Conservation (phyloP, 148 eudicot species). For the Arctostaphylos glauca region DNA sequence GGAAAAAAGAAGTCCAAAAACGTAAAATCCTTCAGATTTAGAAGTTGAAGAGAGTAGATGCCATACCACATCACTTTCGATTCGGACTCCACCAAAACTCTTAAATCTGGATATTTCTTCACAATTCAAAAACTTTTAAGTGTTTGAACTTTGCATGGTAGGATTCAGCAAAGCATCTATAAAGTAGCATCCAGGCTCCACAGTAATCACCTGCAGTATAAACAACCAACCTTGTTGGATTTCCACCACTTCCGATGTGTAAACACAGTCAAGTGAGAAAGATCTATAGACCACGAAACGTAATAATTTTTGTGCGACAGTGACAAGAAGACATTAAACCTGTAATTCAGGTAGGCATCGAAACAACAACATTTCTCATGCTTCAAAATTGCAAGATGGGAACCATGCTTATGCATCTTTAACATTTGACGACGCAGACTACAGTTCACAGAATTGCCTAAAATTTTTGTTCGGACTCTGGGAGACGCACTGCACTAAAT, state of each 20-base stretch:
- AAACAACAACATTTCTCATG: background rate
- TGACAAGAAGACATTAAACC: background rate
- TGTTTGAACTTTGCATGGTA: slow-evolving; percentile 63
- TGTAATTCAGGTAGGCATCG: background rate
- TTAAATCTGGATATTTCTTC: slow-evolving; percentile 58
- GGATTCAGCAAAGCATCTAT: slow-evolving; percentile 76
- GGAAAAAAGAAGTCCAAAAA: background rate
- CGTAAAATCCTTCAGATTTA: background rate
- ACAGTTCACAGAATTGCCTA: background rate
- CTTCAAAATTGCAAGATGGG: background rate
- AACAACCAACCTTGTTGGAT: background rate
- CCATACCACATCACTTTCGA: slow-evolving; percentile 91
- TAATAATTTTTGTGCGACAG: background rate
- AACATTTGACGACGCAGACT: background rate
- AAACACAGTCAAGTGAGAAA: background rate
- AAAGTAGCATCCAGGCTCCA: slow-evolving; percentile 99
- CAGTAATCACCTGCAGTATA: slow-evolving; percentile 77
- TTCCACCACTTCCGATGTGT: background rate
- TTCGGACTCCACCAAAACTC: slow-evolving; percentile 95
- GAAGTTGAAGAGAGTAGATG: background rate
- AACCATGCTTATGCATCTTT: background rate
- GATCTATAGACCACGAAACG: background rate
- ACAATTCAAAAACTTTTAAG: slow-evolving; percentile 66
- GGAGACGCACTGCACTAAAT: too few relatives aligned
- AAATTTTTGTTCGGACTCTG: background rate